Evolutionary conservation across 768 basidiomycete species (phyloP), one percentile per base, ranked within the genome.

Genomic region (Mycena haematopus): DNA sequence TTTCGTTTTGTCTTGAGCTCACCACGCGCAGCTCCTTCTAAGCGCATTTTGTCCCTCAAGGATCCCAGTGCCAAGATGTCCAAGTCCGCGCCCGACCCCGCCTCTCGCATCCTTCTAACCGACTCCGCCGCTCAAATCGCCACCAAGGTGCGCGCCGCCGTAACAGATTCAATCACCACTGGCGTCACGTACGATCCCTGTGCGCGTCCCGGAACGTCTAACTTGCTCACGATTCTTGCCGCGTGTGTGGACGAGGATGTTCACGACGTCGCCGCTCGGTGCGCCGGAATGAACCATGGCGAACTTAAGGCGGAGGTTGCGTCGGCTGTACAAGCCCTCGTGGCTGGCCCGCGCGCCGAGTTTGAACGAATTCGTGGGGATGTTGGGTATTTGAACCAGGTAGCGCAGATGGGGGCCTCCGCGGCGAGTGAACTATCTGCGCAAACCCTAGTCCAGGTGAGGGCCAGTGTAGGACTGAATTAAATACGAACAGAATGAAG

Each of bases 51-150:
- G 25, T 96, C 95, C 2, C 86, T 99, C 19, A 88, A 86, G 60
- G 91, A 95, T 72, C 92, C 95, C 0, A 78, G 81, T 0, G 84
- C 88, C 4, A 99, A 98, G 73, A 99, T 99, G 95, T 97, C 96
- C 36, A 98, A 98, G 74, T 98, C 96, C 0, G 83, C 93, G 0
- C 89, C 88, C 0, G 87, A 93, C 71, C 61, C 85, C 1, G 75
- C 85, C 17, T 96, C 95, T 0, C 90, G 95, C 25, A 94, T 98
- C 71, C 82, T 93, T 58, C 81, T 99, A 40, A 96, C 91, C 25
- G 96, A 98, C 72, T 75, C 84, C 0, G 73, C 83, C 11, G 68
- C 76, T 1, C 75, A 84, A 70, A 93, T 96, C 47, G 71, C 73
- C 49, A 70, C 80, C 25, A 97, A 96, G 73, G 83, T 98, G 59